Conservation (phyloP, 2,329 filamentous ascomycete genomes). For the Botryotinia narcissicola region DNA sequence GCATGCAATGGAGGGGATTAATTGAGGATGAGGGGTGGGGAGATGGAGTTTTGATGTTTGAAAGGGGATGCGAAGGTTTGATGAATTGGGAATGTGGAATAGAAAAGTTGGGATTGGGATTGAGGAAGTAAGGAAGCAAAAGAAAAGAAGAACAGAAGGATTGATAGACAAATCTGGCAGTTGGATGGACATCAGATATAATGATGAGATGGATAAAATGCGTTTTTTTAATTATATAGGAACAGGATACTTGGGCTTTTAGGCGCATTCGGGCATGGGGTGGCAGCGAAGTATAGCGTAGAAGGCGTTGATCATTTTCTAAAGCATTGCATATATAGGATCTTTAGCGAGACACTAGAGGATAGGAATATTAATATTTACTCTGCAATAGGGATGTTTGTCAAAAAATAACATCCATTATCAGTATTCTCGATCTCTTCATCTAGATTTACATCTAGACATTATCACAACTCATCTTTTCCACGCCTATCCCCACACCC, state of each 20-base stretch:
- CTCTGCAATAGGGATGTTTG: background rate
- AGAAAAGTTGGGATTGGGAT: too few species aligned
- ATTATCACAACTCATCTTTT: background rate
- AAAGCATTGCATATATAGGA: background rate
- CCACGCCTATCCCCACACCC: background rate
- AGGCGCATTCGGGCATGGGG: background rate
- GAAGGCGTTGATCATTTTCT: background rate
- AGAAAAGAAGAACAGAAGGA: background rate
- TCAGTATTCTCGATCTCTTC: too few species aligned
- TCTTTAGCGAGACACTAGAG: rapidly evolving
- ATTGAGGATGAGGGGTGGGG: background rate
- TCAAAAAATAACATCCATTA: background rate
- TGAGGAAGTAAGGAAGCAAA: too few species aligned
- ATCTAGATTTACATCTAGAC: background rate
- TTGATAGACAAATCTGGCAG: background rate
- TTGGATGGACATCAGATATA: background rate
- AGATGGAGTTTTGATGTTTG: too few species aligned
- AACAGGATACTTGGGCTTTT: background rate
- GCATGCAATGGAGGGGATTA: conserved; percentile 27
- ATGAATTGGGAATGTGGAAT: too few species aligned
- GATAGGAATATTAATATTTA: background rate
- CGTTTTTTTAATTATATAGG: background rate
- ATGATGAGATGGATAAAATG: background rate
- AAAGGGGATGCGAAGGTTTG: too few species aligned
- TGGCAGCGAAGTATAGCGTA: background rate